Percentiles rank a stretch among this genome's conserved stretches.
These are phyloP conservation scores for Dryas drummondii DNA, from an alignment of 306 rosid species.

Conservation along the genomic window DNA sequence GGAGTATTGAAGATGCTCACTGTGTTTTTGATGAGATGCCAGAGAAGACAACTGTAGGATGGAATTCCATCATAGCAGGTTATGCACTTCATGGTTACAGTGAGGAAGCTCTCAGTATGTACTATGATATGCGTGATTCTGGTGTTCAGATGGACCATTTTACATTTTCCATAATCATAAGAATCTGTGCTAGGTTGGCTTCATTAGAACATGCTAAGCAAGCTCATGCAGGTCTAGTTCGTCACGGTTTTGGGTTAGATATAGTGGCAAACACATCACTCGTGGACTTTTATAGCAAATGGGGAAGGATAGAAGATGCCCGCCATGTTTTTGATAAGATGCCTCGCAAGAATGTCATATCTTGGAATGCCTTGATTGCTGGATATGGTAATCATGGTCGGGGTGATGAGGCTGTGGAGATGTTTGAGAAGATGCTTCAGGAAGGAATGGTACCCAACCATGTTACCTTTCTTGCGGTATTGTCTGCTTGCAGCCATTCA, in stretches of 20 bases:
- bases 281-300: conserved; percentile 87
- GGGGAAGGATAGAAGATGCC: conserved; percentile 89
- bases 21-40: conserved; percentile 77
- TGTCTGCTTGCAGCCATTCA: conserved; percentile 83
- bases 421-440: conserved; percentile 76
- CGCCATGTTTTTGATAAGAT: conserved; percentile 68
- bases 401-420: conserved; percentile 67
- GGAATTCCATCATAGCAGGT: conserved; percentile 87
- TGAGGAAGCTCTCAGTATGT: conserved; percentile 71
- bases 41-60: conserved; percentile 67
- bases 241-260: conserved; percentile 72
- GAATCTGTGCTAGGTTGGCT: conserved; percentile 82
- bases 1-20: conserved; percentile 72
- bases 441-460: conserved; percentile 70
- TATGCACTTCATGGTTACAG: conserved; percentile 83
- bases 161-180: conserved; percentile 68
- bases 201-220: conserved; percentile 75
- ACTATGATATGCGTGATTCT: conserved; percentile 61
- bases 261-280: conserved; percentile 76
- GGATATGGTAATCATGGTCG: conserved; percentile 85
- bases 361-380: conserved; percentile 87
- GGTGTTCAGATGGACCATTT: conserved; percentile 75
- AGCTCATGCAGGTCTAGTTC: conserved; percentile 83
- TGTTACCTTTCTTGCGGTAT: conserved; percentile 78
- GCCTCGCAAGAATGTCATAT: conserved; percentile 62